Percentiles rank a stretch among this genome's conserved stretches.
Conservation (phyloP, 768 basidiomycete species). For the Boletus vermiculosoides region DNA sequence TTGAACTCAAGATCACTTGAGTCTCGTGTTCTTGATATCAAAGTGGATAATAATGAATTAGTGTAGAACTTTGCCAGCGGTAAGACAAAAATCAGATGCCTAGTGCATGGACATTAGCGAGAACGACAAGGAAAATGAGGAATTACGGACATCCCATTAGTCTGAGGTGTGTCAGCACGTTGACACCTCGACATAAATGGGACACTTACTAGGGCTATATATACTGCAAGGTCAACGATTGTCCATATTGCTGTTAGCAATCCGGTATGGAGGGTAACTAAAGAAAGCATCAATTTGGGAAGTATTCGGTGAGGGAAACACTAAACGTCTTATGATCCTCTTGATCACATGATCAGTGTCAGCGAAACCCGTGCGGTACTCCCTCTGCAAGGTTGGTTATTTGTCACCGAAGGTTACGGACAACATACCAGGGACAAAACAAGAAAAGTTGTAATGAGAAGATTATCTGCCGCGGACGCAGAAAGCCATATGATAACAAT, state of each 20-base stretch:
- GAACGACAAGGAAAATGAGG: not conserved
- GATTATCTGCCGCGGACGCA: conserved; percentile 43
- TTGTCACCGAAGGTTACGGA: not conserved
- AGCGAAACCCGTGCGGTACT: conserved; percentile 35
- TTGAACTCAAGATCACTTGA: conserved; percentile 18
- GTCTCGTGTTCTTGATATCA: conserved; percentile 31
- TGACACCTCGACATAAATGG: not conserved
- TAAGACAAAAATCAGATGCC: conserved; percentile 33
- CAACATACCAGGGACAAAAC: conserved; percentile 42
- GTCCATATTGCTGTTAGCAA: conserved; percentile 39
- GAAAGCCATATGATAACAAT: conserved; percentile 44
- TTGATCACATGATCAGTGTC: conserved; percentile 40
- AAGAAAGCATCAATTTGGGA: not conserved
- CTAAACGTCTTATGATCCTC: conserved; percentile 35
- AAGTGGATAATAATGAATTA: conserved; percentile 35
- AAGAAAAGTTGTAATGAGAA: conserved; percentile 45
- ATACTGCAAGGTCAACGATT: conserved; percentile 31
- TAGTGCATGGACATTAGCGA: conserved; percentile 3
- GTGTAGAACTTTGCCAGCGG: conserved; percentile 37
- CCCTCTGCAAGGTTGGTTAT: conserved; percentile 28
- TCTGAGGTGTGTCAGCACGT: conserved; percentile 16
- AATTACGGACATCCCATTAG: conserved; percentile 19
- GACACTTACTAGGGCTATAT: conserved; percentile 22
- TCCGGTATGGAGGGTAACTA: conserved; percentile 43
- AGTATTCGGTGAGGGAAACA: not conserved